phyloP scores from a whole-genome alignment of 805 yeast genomes.

The Yarrowia hollandica region DNA sequence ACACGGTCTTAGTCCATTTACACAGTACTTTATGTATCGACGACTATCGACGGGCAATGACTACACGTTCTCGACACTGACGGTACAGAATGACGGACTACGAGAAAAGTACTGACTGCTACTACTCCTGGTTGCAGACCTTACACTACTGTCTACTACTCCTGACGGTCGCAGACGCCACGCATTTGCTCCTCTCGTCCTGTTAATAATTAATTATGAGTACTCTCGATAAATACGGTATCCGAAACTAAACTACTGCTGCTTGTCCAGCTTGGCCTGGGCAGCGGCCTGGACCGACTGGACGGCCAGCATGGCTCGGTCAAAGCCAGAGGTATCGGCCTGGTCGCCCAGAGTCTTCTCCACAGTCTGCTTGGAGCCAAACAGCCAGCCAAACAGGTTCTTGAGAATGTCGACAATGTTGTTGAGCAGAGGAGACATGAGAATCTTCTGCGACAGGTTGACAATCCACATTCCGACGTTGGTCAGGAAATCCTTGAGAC shows the following conservation, averaged over 20 bases:
- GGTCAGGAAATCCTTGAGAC: slow-evolving; percentile 26
- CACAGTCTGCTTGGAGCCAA: slow-evolving; percentile 28
- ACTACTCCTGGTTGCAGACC: too few relatives aligned
- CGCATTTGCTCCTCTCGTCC: not conserved
- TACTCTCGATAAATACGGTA: not conserved
- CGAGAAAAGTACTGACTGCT: too few relatives aligned
- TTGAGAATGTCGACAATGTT: slow-evolving; percentile 26
- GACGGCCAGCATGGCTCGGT: slow-evolving; percentile 25
- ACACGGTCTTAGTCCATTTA: too few relatives aligned
- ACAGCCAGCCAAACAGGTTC: slow-evolving; percentile 27
- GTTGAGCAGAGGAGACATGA: slow-evolving; percentile 29
- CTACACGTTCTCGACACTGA: too few relatives aligned
- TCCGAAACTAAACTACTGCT: not conserved
- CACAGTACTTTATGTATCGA: too few relatives aligned
- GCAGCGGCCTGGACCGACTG: slow-evolving; percentile 25
- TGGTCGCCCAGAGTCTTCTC: slow-evolving; percentile 11
- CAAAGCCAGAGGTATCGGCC: slow-evolving; percentile 21
- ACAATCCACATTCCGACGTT: slow-evolving; percentile 28
- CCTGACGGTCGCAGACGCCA: not conserved
- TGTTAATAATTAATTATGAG: not conserved
- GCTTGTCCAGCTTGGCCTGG: slow-evolving; percentile 14
- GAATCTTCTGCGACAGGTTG: slow-evolving; percentile 27
- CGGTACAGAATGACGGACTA: too few relatives aligned
- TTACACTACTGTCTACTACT: too few relatives aligned
- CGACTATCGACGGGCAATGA: too few relatives aligned